phyloP scores from a whole-genome alignment of 371 early-diverging fungal genomes.

The Dinochytrium kinnereticum region DNA sequence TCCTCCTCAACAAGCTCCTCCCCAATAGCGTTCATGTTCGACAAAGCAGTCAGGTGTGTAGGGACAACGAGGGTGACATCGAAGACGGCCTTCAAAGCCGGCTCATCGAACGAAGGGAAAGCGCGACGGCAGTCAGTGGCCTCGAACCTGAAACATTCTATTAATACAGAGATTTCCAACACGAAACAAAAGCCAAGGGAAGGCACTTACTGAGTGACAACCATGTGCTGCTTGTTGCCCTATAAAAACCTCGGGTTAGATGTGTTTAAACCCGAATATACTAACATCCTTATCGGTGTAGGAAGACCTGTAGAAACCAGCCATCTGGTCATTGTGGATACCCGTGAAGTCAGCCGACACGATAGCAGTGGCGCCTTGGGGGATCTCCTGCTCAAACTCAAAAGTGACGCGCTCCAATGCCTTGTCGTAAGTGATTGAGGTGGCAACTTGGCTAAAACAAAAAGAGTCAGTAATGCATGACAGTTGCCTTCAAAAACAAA shows the following conservation, averaged over 20 bases:
- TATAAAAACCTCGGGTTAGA: background rate
- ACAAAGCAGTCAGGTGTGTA: conserved; percentile 71
- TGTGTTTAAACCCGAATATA: background rate
- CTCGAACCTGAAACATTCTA: conserved; percentile 74
- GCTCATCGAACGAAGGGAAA: conserved; percentile 89
- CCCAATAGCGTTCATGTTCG: conserved; percentile 79
- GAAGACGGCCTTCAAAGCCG: conserved; percentile 80
- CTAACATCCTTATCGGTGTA: conserved; percentile 68
- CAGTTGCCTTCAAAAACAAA: background rate
- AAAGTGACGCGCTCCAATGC: conserved; percentile 66
- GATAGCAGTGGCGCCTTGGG: conserved; percentile 61
- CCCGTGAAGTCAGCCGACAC: conserved; percentile 71
- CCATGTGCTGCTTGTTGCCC: conserved; percentile 68
- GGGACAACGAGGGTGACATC: conserved; percentile 77
- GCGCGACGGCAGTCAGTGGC: conserved; percentile 89
- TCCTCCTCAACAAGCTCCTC: conserved; percentile 42
- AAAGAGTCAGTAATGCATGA: background rate
- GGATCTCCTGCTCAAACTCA: conserved; percentile 58
- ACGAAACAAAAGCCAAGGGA: too few species aligned
- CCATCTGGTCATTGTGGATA: conserved; percentile 78
- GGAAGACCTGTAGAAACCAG: conserved; percentile 82
- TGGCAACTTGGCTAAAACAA: conserved; percentile 68
- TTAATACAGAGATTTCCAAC: conserved; percentile 10
- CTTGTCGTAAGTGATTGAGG: conserved; percentile 64
- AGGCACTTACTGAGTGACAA: conserved; percentile 69